Base-by-base conservation (phyloP, 106 monocot genomes). In the Apostasia shenzhenica region DNA sequence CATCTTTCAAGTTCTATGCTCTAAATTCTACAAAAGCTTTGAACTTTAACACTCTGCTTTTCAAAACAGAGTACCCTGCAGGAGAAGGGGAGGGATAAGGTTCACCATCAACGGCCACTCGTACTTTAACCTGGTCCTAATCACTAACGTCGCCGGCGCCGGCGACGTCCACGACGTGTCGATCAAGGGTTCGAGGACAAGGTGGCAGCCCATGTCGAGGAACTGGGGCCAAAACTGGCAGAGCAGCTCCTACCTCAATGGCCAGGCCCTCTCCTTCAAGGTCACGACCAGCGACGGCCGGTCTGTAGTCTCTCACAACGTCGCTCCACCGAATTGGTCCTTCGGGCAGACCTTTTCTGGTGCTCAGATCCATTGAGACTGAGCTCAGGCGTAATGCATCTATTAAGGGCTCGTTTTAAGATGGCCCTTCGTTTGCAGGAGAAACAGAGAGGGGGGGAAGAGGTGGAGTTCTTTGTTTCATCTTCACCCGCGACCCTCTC, bases 141-240 rank as follows among this genome's bases (percentile, higher is more conserved):
- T 86, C 50, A 86, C 79, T 48, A 86, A 86, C 26, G 86, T 86
- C 4, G 86, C 74, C 2, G 83, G 86, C 3, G 82, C 79, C 13
- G 86, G 86, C 0, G 82, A 82, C 14, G 79, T 86, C 48, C 75
- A 79, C 41, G 69, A 77, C 3, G 86, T 77, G 48, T 72, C 51
- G 13, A 51, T 86, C 62, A 86, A 86, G 47, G 86, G 86, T 2
- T 79, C 77, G 1, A 73, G 73, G 51, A 73, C 82, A n/a, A 68
- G 80, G 44, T 87, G 87, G 87, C 76, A 80, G 63, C 39, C 80
- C 47, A 83, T 87, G 87, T 80, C 87, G 3, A 60, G 83, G 46
- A 87, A 87, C 74, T 86, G 86, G 86, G 86, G 86, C 60, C 82
- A 83, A 61, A 86, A 86, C 60, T 86, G 86, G 86, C 86, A 86